These are phyloP conservation scores for Rhizopogon salebrosus DNA, from an alignment of 768 basidiomycete genomes.

Conservation along the genomic window DNA sequence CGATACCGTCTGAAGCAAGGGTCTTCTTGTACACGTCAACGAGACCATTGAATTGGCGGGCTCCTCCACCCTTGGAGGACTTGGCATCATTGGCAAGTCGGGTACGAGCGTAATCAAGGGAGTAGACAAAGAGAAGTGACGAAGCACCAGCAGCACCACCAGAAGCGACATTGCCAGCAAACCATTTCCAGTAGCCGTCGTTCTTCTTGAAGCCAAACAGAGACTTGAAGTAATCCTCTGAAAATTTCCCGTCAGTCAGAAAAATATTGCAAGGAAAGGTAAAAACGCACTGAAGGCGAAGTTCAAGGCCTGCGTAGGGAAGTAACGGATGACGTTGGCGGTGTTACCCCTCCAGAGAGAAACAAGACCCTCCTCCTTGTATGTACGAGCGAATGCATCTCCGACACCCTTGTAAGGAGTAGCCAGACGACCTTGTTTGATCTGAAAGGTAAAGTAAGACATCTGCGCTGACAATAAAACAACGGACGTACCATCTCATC, in stretches of 20 bases:
- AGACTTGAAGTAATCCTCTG: slow-evolving; percentile 97
- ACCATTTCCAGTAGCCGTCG: slow-evolving; percentile 98
- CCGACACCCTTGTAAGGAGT: slow-evolving; percentile 93
- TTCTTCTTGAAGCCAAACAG: slow-evolving; percentile 97
- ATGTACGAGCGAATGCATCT: slow-evolving; percentile 91
- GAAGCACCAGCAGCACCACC: slow-evolving; percentile 99
- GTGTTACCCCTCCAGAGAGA: slow-evolving; percentile 99
- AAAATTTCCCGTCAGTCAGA: slow-evolving; percentile 3
- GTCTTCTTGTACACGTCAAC: slow-evolving; percentile 98
- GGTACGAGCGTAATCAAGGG: slow-evolving; percentile 98
- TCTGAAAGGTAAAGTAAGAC: slow-evolving; percentile 39
- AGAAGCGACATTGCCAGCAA: slow-evolving; percentile 94
- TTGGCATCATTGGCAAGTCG: slow-evolving; percentile 98
- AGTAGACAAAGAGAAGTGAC: slow-evolving; percentile 98
- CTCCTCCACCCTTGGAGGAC: slow-evolving; percentile 86
- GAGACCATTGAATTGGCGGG: slow-evolving; percentile 98
- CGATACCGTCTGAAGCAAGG: slow-evolving; percentile 94
- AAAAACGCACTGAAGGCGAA: slow-evolving; percentile 92
- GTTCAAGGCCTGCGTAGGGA: slow-evolving; percentile 99
- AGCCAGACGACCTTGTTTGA: slow-evolving; percentile 98
- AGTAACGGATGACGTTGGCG: slow-evolving; percentile 99
- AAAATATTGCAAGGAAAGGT: neutral
- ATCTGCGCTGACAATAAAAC: neutral
- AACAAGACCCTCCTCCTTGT: slow-evolving; percentile 90
- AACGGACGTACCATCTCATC: slow-evolving; percentile 88